A percentile compares a stretch with the other conserved stretches of the same genome.
These are phyloP conservation scores for Herpetomonas samuelpessoai DNA, from an alignment of 208 protist genomes.

Conservation along the genomic window DNA sequence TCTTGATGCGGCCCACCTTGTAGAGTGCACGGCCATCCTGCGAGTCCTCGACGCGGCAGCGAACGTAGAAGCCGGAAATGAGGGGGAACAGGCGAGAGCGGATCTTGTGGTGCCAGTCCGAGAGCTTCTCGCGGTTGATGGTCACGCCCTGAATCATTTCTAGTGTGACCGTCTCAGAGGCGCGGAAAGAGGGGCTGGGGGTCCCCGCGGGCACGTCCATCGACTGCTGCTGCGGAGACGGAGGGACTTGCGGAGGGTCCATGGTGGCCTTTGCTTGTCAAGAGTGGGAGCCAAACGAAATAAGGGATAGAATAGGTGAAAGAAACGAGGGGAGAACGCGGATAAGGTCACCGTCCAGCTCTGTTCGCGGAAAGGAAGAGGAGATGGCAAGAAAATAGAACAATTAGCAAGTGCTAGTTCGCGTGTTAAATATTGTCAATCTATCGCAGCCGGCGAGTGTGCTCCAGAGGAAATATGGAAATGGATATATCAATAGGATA, in stretches of 20 bases:
- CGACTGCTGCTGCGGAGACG: constrained; percentile 63
- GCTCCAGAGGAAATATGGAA: neutral
- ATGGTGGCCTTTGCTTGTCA: constrained; percentile 16
- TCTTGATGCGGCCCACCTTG: constrained; percentile 90
- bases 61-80: constrained; percentile 87
- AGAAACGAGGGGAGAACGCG: neutral
- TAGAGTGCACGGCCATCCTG: constrained; percentile 82
- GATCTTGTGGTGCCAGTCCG: constrained; percentile 91
- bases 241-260: constrained; percentile 70
- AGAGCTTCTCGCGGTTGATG: constrained; percentile 88
- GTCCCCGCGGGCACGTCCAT: constrained; percentile 43
- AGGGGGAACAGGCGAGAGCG: constrained; percentile 78
- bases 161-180: constrained; percentile 58
- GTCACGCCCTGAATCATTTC: constrained; percentile 79
- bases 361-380: no score
- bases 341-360: no score
- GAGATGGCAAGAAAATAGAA: no score
- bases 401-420: neutral
- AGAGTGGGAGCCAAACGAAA: neutral
- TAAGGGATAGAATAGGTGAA: neutral
- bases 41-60: constrained; percentile 89
- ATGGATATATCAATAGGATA: neutral
- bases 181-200: constrained; percentile 46
- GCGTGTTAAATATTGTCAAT: neutral
- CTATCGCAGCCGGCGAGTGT: neutral